phyloP scores from a whole-genome alignment of 2,329 filamentous ascomycete species.

The Pyrenochaeta sp. region DNA sequence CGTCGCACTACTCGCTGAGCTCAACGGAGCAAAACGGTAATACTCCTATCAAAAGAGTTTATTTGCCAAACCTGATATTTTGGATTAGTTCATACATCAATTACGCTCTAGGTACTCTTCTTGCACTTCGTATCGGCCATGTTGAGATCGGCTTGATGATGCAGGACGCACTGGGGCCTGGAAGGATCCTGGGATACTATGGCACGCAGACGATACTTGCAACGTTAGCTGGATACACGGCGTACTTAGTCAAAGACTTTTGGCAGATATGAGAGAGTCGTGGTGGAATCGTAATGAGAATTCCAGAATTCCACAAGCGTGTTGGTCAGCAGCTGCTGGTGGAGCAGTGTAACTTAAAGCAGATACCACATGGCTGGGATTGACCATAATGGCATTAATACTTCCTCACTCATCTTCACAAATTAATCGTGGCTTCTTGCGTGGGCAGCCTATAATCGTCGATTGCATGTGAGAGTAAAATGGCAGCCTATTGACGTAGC shows the following conservation, averaged over 20 bases:
- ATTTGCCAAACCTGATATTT: background rate
- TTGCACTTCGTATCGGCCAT: slow-evolving; percentile 52
- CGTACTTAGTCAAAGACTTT: slow-evolving; percentile 43
- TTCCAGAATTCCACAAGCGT: background rate
- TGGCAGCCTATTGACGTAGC: slow-evolving; percentile 14
- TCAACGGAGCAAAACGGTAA: slow-evolving; percentile 55
- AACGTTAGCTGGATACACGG: slow-evolving; percentile 39
- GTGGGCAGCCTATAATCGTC: background rate
- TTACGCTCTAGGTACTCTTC: slow-evolving; percentile 48
- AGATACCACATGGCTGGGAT: too few relatives aligned
- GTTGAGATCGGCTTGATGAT: slow-evolving; percentile 50
- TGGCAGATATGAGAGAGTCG: slow-evolving; percentile 25
- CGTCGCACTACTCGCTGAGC: slow-evolving; percentile 52
- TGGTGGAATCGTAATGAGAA: background rate
- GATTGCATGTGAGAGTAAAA: background rate
- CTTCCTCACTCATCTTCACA: background rate
- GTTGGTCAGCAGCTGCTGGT: too few relatives aligned
- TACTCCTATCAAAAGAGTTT: too few relatives aligned
- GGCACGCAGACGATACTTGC: slow-evolving; percentile 42
- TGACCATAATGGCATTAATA: background rate
- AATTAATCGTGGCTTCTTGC: background rate
- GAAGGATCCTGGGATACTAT: slow-evolving; percentile 39
- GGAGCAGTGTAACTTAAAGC: too few relatives aligned
- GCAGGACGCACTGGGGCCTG: slow-evolving; percentile 28
- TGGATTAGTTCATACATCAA: slow-evolving; percentile 42